phyloP scores from a whole-genome alignment of 495 filamentous ascomycete genomes.

The Penicillium canescens region DNA sequence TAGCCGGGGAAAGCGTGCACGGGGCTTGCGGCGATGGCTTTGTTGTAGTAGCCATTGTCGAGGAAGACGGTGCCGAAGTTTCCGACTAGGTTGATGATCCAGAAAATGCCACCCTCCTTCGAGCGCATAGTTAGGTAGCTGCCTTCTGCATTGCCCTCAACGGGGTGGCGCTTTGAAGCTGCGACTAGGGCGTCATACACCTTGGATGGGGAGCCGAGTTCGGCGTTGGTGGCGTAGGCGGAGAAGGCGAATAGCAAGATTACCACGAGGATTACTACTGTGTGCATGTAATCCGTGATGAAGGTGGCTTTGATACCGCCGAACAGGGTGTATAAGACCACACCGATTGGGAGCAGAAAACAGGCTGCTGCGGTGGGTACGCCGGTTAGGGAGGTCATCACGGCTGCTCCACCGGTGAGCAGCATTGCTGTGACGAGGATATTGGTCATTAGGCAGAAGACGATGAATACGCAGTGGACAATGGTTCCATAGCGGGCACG shows the following conservation, averaged over 20 bases:
- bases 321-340: constrained; percentile 77
- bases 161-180: constrained; percentile 71
- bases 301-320: constrained; percentile 79
- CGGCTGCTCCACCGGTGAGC: constrained; percentile 86
- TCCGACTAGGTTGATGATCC: constrained; percentile 91
- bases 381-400: constrained; percentile 80
- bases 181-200: constrained; percentile 80
- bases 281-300: constrained; percentile 82
- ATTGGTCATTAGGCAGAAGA: constrained; percentile 83
- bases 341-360: constrained; percentile 85
- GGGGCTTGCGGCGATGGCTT: constrained; percentile 89
- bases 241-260: constrained; percentile 91
- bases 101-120: constrained; percentile 88
- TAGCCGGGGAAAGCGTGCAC: constrained; percentile 92
- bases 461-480: constrained; percentile 74
- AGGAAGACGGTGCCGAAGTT: constrained; percentile 69
- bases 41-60: constrained; percentile 88
- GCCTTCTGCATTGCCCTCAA: constrained; percentile 81
- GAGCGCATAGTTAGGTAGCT: constrained; percentile 91
- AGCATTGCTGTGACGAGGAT: constrained; percentile 89
- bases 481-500: constrained; percentile 59
- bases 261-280: constrained; percentile 82
- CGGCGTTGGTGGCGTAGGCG: constrained; percentile 72
- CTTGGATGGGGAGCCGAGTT: constrained; percentile 76
- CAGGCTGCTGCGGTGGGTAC: constrained; percentile 87